Percentiles rank a stretch among this genome's conserved stretches.
These are phyloP conservation scores for Colletotrichum sidae DNA, from an alignment of 2,329 filamentous ascomycete species.

Conservation along the genomic window DNA sequence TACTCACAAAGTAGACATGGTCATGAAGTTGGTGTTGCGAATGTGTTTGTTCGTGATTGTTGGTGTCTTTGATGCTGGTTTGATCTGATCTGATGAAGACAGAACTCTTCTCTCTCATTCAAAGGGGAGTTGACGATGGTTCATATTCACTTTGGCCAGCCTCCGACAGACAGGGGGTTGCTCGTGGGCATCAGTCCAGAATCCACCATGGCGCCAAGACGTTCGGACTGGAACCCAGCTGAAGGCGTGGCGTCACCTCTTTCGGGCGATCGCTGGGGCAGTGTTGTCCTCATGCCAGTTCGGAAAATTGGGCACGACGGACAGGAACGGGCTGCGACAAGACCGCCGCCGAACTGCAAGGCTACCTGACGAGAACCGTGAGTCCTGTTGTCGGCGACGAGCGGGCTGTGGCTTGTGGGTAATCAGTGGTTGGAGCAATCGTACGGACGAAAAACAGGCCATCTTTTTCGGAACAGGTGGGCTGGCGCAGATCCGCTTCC, in stretches of 20 bases:
- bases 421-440: background rate
- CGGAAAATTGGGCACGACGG: background rate
- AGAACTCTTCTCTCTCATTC: background rate
- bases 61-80: background rate
- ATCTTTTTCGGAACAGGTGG: background rate
- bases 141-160: constrained; percentile 18
- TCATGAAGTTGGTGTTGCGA: constrained; percentile 1
- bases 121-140: constrained; percentile 8
- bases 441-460: constrained; percentile 5
- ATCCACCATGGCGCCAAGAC: constrained; percentile 24
- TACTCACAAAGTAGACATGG: constrained; percentile 29
- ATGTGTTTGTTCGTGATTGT: background rate
- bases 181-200: constrained; percentile 14
- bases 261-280: constrained; percentile 7
- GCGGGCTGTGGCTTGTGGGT: constrained; percentile 17
- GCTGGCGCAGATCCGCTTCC: too few relatives aligned
- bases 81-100: constrained; percentile 1
- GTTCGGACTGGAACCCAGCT: constrained; percentile 9
- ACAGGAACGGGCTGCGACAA: background rate
- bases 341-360: background rate
- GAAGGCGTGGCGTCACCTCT: constrained; percentile 21
- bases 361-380: background rate
- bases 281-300: constrained; percentile 10
- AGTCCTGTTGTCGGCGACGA: constrained; percentile 1
- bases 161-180: constrained; percentile 2